Evolutionary conservation across 2,329 filamentous ascomycete species (phyloP), one percentile per base, ranked within the genome.

Genomic region (Cladosporium austrohemisphaericum): DNA sequence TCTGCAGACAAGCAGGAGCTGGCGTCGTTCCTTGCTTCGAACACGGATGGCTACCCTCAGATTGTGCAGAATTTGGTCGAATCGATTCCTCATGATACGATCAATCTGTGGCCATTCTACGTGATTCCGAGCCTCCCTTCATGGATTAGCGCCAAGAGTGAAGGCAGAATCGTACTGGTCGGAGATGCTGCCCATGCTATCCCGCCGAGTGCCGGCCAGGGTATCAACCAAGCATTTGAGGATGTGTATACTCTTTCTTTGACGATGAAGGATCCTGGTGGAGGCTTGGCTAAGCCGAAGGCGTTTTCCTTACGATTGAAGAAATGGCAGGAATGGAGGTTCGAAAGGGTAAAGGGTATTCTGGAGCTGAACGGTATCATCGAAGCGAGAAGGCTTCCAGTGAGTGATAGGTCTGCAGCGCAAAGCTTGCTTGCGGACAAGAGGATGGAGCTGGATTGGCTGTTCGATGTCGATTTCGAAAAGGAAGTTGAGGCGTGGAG

Each of bases 31-130:
- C 36, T 40, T 40, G 36, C 36, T 23, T 26, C 36, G n/a, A 14
- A 23, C 22, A 40, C 36, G 13, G 11, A 26, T 25, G 36, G 18
- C n/a, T 40, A 25, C 9, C 36, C 36, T 18, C 36, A 40, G 7
- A 26, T 40, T 14, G 36, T 40, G 36, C 36, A 14, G 14, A 23
- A 40, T 10, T 20, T 40, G 13, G 36, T 40, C 11, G 26, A 10
- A 9, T 22, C 20, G 20, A 40, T 40, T 3, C 22, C 36, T 7
- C 22, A n/a, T 5, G 22, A 40, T 13, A 40, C 36, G n/a, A 40
- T 40, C 7, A 40, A 40, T 10, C 22, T 40, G 22, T 40, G 36
- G 36, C 36, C 36, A 4, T 40, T 40, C 22, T 40, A 40, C 36
- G 22, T 26, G n/a, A 26, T 40, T 14, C 36, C 36, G n/a, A 40